Evolutionary conservation across 345 rosid species (phyloP).

Genomic region (Lepidium sativum): DNA sequence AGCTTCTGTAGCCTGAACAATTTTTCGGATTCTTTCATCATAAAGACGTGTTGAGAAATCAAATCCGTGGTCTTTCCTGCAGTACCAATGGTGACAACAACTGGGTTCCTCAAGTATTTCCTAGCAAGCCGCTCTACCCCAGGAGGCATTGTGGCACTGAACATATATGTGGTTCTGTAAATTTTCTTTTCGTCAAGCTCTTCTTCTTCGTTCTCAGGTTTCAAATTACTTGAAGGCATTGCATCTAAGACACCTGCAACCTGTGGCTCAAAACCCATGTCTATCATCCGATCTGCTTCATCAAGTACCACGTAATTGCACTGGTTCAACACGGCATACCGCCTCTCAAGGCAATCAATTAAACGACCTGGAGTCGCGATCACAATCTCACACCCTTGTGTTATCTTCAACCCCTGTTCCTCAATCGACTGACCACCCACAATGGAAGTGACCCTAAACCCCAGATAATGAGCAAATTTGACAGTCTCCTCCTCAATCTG

Average conservation of each 20-base stretch:
- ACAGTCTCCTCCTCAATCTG: conserved; percentile 94
- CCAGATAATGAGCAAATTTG: conserved; percentile 70
- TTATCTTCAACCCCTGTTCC: conserved; percentile 82
- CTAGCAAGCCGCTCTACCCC: conserved; percentile 90
- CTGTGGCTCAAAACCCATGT: conserved; percentile 94
- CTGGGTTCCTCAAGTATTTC: conserved; percentile 94
- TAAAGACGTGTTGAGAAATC: conserved; percentile 78
- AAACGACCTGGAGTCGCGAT: conserved; percentile 91
- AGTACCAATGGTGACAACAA: conserved; percentile 89
- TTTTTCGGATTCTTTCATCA: conserved; percentile 87
- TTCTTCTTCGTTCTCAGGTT: conserved; percentile 95
- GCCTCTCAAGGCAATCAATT: conserved; percentile 86
- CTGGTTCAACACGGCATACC: conserved; percentile 83
- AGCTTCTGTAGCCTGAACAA: conserved; percentile 56
- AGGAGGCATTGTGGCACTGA: conserved; percentile 96
- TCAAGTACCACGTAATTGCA: conserved; percentile 96
- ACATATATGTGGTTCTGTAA: conserved; percentile 94
- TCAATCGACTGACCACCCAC: conserved; percentile 96
- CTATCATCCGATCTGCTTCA: conserved; percentile 98
- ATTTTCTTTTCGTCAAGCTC: conserved; percentile 90
- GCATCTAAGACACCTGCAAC: conserved; percentile 87
- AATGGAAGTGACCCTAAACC: conserved; percentile 79
- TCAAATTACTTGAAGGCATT: conserved; percentile 91
- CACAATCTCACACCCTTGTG: conserved; percentile 94
- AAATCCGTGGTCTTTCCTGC: conserved; percentile 92